phyloP scores from a whole-genome alignment of 2,329 filamentous ascomycete species.

The Epichloe bromicola region DNA sequence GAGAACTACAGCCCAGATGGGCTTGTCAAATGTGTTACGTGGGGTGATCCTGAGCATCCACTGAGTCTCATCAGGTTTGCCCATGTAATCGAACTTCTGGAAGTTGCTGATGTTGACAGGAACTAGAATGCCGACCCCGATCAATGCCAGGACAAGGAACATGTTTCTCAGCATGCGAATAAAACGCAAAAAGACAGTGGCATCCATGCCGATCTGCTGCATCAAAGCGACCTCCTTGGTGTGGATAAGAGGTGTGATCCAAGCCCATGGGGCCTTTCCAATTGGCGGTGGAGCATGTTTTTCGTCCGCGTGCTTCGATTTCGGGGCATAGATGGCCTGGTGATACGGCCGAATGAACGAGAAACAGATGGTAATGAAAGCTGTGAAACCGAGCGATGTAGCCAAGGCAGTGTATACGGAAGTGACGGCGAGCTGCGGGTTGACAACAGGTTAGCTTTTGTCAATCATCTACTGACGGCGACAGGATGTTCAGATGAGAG shows the following conservation, averaged over 20 bases:
- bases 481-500: not conserved
- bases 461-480: too few relatives aligned
- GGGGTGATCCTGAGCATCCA: constrained; percentile 51
- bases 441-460: not conserved
- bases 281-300: constrained; percentile 79
- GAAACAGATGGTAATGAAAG: constrained; percentile 65
- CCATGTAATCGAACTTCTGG: constrained; percentile 7
- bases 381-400: constrained; percentile 65
- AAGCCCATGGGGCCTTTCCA: constrained; percentile 77
- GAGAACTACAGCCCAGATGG: constrained; percentile 47
- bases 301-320: constrained; percentile 82
- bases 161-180: constrained; percentile 86
- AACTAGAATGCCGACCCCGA: constrained; percentile 67
- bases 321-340: constrained; percentile 84
- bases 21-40: constrained; percentile 34
- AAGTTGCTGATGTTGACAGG: constrained; percentile 57
- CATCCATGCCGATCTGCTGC: constrained; percentile 79
- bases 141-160: constrained; percentile 57
- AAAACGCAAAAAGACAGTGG: constrained; percentile 79
- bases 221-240: constrained; percentile 69
- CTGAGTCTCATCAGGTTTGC: constrained; percentile 11
- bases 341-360: constrained; percentile 86
- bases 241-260: constrained; percentile 65
- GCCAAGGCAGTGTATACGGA: constrained; percentile 69
- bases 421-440: constrained; percentile 15